phyloP scores from a whole-genome alignment of 2,329 filamentous ascomycete species.

The Penicillium sp. region DNA sequence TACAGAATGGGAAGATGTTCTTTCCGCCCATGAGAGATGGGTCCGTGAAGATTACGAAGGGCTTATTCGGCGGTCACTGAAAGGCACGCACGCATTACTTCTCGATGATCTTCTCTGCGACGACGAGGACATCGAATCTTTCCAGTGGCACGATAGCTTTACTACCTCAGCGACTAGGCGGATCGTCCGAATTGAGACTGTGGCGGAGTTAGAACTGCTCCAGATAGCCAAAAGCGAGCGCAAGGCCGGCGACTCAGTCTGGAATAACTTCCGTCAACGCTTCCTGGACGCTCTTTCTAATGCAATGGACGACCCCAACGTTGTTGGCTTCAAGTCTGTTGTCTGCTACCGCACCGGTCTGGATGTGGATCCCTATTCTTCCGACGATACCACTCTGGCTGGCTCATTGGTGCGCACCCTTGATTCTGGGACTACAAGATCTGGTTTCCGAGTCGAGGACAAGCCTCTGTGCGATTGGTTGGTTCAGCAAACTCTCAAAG shows the following conservation, averaged over 20 bases:
- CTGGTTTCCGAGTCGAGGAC: slow-evolving; percentile 54
- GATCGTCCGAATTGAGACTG: slow-evolving; percentile 75
- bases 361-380: slow-evolving; percentile 57
- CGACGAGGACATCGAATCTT: slow-evolving; percentile 56
- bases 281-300: slow-evolving; percentile 52
- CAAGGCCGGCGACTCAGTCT: slow-evolving; percentile 33
- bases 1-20: slow-evolving; percentile 61
- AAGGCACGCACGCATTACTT: slow-evolving; percentile 72
- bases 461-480: slow-evolving; percentile 70
- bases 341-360: slow-evolving; percentile 80
- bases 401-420: slow-evolving; percentile 32
- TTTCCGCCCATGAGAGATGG: slow-evolving; percentile 51
- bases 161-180: slow-evolving; percentile 66
- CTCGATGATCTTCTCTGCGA: slow-evolving; percentile 75
- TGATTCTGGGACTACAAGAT: slow-evolving; percentile 26
- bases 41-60: slow-evolving; percentile 54
- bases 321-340: slow-evolving; percentile 80
- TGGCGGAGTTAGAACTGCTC: slow-evolving; percentile 66
- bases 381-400: slow-evolving; percentile 40
- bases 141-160: slow-evolving; percentile 67
- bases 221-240: slow-evolving; percentile 41
- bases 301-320: slow-evolving; percentile 64
- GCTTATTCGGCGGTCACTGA: slow-evolving; percentile 66
- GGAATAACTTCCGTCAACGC: slow-evolving; percentile 25
- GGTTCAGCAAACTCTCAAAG: slow-evolving; percentile 62